Percentiles rank a stretch among this genome's conserved stretches.
These are phyloP conservation scores for Daedalea quercina DNA, from an alignment of 768 basidiomycete species.

Conservation along the genomic window DNA sequence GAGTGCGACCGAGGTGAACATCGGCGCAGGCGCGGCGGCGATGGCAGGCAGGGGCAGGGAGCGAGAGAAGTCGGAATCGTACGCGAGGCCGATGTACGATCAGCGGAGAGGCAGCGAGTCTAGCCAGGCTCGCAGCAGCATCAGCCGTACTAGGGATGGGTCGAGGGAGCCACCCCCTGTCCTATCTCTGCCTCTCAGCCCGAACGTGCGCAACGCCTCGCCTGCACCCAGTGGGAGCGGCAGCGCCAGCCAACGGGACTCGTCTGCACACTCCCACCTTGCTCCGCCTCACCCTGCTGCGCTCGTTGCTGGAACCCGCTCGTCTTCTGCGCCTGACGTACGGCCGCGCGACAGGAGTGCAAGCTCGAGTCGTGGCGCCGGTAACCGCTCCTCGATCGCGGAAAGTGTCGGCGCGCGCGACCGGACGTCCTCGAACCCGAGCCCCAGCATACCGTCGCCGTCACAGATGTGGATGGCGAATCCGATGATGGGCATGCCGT, in stretches of 20 bases:
- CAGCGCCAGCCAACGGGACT: background rate
- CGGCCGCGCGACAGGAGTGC: constrained; percentile 23
- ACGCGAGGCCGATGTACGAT: constrained; percentile 18
- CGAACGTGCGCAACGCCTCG: background rate
- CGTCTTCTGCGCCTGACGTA: constrained; percentile 38
- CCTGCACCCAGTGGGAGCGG: constrained; percentile 1
- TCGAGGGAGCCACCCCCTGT: background rate
- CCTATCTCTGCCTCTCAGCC: background rate
- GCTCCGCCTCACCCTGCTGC: constrained; percentile 27
- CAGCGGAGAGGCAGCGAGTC: constrained; percentile 18
- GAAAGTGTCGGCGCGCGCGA: constrained; percentile 7
- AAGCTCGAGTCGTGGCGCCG: constrained; percentile 29
- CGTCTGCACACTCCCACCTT: constrained; percentile 2
- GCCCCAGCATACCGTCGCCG: background rate
- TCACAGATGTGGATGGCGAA: constrained; percentile 10
- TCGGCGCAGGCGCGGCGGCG: constrained; percentile 12
- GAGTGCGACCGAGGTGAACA: constrained; percentile 12
- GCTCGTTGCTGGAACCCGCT: constrained; percentile 43
- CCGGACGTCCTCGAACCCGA: background rate
- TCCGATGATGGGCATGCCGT: constrained; percentile 6
- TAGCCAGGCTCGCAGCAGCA: background rate
- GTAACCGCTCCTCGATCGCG: constrained; percentile 23
- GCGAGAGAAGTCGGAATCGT: constrained; percentile 6
- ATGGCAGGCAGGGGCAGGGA: background rate
- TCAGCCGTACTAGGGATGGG: background rate